These are phyloP conservation scores for Leccinum variicolor DNA, from an alignment of 768 basidiomycete genomes.

Conservation along the genomic window DNA sequence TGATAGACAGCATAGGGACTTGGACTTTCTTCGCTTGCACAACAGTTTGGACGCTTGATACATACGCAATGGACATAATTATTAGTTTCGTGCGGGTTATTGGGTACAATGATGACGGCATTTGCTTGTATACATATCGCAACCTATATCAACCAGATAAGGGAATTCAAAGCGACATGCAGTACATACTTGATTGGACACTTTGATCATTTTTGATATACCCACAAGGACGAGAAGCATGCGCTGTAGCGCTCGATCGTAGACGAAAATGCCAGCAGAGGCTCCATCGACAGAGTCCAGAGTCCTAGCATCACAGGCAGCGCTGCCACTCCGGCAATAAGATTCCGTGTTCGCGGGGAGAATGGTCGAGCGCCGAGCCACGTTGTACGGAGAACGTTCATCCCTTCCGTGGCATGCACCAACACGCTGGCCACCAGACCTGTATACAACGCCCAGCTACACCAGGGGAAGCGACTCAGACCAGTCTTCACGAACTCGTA, in stretches of 20 bases:
- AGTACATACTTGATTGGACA: not conserved
- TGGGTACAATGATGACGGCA: not conserved
- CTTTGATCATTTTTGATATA: conserved; percentile 38
- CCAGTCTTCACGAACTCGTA: conserved; percentile 81
- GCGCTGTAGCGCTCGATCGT: conserved; percentile 49
- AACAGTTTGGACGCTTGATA: not conserved
- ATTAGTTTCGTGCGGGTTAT: not conserved
- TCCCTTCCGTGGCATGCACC: conserved; percentile 64
- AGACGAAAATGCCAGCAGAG: conserved; percentile 52
- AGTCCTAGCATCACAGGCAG: conserved; percentile 58
- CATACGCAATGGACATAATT: not conserved
- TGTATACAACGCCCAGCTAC: conserved; percentile 60
- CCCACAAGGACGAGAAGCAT: conserved; percentile 42
- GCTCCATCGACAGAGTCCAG: conserved; percentile 51
- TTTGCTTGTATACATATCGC: not conserved
- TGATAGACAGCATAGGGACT: not conserved
- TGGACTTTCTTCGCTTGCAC: not conserved
- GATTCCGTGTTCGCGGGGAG: conserved; percentile 20
- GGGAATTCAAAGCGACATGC: not conserved
- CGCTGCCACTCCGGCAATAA: conserved; percentile 35
- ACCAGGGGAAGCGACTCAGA: conserved; percentile 56
- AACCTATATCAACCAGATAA: not conserved
- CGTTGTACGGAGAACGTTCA: conserved; percentile 47
- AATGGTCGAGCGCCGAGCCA: conserved; percentile 29
- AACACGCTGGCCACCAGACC: conserved; percentile 55